Base-by-base conservation (phyloP, 2,329 filamentous ascomycete species). In the Nectriaceae sp. region DNA sequence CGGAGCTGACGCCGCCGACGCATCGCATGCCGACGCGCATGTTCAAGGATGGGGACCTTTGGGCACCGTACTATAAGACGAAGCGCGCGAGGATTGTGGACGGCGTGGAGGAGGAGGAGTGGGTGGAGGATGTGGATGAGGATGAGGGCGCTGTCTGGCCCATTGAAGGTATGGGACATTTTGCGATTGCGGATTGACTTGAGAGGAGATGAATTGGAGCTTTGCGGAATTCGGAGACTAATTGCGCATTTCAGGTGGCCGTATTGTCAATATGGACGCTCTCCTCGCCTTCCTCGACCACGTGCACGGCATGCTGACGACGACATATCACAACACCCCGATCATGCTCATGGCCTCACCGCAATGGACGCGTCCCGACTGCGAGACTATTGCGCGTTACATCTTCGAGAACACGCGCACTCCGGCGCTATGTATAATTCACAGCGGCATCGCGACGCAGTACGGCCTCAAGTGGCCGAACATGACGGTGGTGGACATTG, bases 371-470 rank as follows among this genome's bases (percentile, higher is more conserved):
- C 84, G 88, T 8, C 86, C 88, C 53, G 91, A 97, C 69, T 87
- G 87, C 66, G 93, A 97, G 71, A 82, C 82, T 33, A 86, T 99
- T 57, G 89, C 92, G 13, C 90, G 94, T 54, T 99, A 96, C 75
- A 84, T 97, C 56, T 99, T 99, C 64, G 94, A 99, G 71, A 95
- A 94, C 72, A 96, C 96, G 66, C 94, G 93, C 74, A 94, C 90
- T 0, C 94, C 94, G 0, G 91, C 90, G 0, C 88, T 99, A 43
- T 92, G 88, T 60, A 79, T 97, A 54, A 87, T 99, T 75, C 89
- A 97, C 70, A 88, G 90, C 59, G 92, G 90, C 3, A 74, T 95
- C 40, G 92, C 94, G 21, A 88, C 90, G 1, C 87, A 94, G 47
- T 97, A 95, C 64, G 92, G 90, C 11, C 80, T 91, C 22, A 83